Evolutionary conservation across 768 basidiomycete species (phyloP).

Genomic region (Lyophyllum atratum): DNA sequence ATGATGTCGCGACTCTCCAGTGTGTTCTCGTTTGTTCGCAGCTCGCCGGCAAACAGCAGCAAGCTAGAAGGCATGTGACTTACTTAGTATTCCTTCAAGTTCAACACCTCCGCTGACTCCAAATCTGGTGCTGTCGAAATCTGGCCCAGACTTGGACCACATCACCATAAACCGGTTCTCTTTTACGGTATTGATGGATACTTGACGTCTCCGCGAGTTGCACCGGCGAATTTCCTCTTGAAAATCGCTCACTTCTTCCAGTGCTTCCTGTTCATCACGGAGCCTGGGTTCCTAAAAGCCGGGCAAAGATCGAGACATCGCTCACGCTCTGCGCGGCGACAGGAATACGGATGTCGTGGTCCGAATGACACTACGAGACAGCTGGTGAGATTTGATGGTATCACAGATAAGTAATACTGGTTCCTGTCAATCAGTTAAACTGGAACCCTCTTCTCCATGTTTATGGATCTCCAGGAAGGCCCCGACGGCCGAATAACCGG

Average conservation of each 20-base stretch:
- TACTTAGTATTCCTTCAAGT: neutral
- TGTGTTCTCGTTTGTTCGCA: conserved; percentile 13
- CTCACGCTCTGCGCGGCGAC: neutral
- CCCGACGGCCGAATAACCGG: conserved; percentile 15
- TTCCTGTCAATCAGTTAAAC: conserved; percentile 15
- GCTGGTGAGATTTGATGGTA: conserved; percentile 12
- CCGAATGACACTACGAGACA: conserved; percentile 8
- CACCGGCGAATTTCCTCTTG: neutral
- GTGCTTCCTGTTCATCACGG: neutral
- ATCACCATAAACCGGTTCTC: neutral
- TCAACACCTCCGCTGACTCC: neutral
- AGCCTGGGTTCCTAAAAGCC: conserved; percentile 5
- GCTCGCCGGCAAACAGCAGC: conserved; percentile 8
- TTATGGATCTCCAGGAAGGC: conserved; percentile 3
- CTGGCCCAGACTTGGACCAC: neutral
- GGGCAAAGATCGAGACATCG: conserved; percentile 1
- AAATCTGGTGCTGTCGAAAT: neutral
- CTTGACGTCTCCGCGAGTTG: neutral
- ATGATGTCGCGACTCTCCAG: conserved; percentile 10
- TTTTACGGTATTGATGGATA: neutral
- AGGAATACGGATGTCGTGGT: neutral
- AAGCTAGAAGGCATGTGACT: neutral
- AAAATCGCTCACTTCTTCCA: neutral
- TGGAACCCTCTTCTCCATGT: neutral
- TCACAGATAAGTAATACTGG: conserved; percentile 7